These are phyloP conservation scores for Blepharisma stoltei DNA, from an alignment of 73 alveolate genomes.

Conservation along the genomic window DNA sequence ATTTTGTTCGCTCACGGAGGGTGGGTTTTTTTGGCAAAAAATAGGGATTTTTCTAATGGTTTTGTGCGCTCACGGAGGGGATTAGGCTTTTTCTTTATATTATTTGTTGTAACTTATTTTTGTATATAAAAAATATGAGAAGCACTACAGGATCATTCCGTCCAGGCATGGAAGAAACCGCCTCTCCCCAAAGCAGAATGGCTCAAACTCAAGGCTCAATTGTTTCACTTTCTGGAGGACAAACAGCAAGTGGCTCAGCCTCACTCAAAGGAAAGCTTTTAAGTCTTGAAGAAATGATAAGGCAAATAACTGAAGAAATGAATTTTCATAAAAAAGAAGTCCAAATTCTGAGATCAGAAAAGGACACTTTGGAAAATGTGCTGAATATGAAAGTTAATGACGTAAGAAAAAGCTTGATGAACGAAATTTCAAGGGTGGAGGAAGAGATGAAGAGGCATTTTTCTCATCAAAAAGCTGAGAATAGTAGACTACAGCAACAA, in stretches of 20 bases:
- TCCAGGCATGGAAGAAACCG: neutral
- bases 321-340: conserved; percentile 94
- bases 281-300: conserved; percentile 42
- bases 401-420: conserved; percentile 89
- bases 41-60: too few relatives aligned
- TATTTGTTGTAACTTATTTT: too few relatives aligned
- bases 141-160: neutral
- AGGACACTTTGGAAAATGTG: conserved; percentile 90
- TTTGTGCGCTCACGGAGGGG: too few relatives aligned
- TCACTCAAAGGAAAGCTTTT: conserved; percentile 58
- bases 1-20: too few relatives aligned
- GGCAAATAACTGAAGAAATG: conserved; percentile 81
- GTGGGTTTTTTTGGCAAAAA: too few relatives aligned
- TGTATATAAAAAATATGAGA: neutral
- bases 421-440: conserved; percentile 92
- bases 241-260: conserved; percentile 64
- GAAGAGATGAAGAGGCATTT: conserved; percentile 95
- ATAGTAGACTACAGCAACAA: conserved; percentile 79
- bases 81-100: too few relatives aligned
- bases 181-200: neutral
- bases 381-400: conserved; percentile 93
- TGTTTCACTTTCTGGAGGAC: conserved; percentile 8
- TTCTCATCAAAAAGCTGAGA: conserved; percentile 85
- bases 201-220: neutral
- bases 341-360: conserved; percentile 82